A percentile compares a stretch with the other conserved stretches of the same genome.
phyloP scores from a whole-genome alignment of 1,284 basidiomycete species.

The Paramarasmius palmivorus region DNA sequence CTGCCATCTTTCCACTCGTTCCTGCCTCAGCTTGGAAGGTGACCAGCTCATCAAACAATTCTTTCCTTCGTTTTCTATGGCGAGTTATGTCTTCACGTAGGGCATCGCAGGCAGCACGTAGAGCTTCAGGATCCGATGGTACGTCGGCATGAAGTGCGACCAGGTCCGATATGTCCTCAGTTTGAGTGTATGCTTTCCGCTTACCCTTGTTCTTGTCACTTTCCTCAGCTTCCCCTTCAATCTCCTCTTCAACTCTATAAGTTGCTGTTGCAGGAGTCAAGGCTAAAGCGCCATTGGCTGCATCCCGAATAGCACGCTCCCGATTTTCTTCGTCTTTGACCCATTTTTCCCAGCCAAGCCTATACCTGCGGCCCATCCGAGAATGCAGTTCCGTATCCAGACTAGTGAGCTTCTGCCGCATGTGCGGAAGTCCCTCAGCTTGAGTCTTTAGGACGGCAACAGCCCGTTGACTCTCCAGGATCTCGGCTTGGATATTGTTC shows the following conservation, averaged over 20 bases:
- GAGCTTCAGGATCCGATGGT: slow-evolving; percentile 56
- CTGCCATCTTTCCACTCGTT: slow-evolving; percentile 83
- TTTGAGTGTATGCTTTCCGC: slow-evolving; percentile 44
- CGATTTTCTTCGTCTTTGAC: slow-evolving; percentile 81
- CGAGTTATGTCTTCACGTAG: slow-evolving; percentile 66
- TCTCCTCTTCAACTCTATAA: slow-evolving; percentile 45
- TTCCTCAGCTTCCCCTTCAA: slow-evolving; percentile 29
- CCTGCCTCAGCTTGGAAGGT: slow-evolving; percentile 86
- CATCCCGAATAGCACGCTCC: slow-evolving; percentile 64
- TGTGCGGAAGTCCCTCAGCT: slow-evolving; percentile 68
- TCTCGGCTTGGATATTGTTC: slow-evolving; percentile 88
- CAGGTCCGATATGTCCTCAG: slow-evolving; percentile 68
- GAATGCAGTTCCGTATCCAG: slow-evolving; percentile 68
- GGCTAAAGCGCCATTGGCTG: slow-evolving; percentile 51
- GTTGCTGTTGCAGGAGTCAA: slow-evolving; percentile 42
- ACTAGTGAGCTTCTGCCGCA: slow-evolving; percentile 58
- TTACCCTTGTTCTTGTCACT: slow-evolving; percentile 42
- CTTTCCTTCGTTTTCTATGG: slow-evolving; percentile 66
- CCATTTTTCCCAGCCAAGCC: slow-evolving; percentile 92
- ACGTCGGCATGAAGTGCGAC: slow-evolving; percentile 54
- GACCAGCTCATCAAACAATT: slow-evolving; percentile 74
- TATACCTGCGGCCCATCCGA: slow-evolving; percentile 81
- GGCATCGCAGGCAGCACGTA: slow-evolving; percentile 60
- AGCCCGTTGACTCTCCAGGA: slow-evolving; percentile 82
- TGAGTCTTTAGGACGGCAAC: slow-evolving; percentile 73